These are phyloP conservation scores for Fusarium falciforme DNA, from an alignment of 2,329 filamentous ascomycete genomes.

Conservation along the genomic window DNA sequence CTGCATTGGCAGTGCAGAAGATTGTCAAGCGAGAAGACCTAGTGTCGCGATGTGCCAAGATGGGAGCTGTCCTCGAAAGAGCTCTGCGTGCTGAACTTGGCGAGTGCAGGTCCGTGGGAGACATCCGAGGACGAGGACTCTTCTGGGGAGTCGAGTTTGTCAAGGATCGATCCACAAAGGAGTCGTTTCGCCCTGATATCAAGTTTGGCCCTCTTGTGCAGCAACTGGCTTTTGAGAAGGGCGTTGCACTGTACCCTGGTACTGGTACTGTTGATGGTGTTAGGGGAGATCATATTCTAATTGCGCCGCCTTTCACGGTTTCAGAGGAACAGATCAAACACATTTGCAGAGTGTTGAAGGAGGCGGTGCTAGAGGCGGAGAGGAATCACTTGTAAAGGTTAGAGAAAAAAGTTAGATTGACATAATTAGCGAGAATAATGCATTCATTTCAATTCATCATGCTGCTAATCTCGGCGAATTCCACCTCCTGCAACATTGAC, in stretches of 20 bases:
- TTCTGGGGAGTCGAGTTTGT: constrained; percentile 63
- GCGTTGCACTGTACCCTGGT: constrained; percentile 69
- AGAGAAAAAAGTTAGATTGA: not conserved
- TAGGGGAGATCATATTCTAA: constrained; percentile 75
- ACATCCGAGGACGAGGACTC: constrained; percentile 42
- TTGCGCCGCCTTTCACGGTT: constrained; percentile 77
- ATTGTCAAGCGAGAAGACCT: constrained; percentile 52
- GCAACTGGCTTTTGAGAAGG: constrained; percentile 45
- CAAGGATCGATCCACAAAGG: constrained; percentile 47
- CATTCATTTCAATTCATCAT: constrained; percentile 17
- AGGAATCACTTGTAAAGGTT: not conserved
- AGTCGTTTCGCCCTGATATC: constrained; percentile 47
- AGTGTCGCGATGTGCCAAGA: constrained; percentile 29
- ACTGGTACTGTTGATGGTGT: constrained; percentile 70
- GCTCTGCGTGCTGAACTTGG: not conserved
- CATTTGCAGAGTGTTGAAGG: constrained; percentile 20
- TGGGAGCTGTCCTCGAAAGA: constrained; percentile 11
- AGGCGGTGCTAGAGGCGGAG: constrained; percentile 28
- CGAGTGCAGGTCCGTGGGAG: constrained; percentile 6
- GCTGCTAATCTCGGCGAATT: constrained; percentile 32
- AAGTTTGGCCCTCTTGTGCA: constrained; percentile 46
- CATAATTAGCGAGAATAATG: not conserved
- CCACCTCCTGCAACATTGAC: constrained; percentile 42
- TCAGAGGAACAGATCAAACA: constrained; percentile 47
- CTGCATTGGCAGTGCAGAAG: constrained; percentile 53